Base-by-base conservation (phyloP, 805 yeast species). In the Saturnispora bothae region DNA sequence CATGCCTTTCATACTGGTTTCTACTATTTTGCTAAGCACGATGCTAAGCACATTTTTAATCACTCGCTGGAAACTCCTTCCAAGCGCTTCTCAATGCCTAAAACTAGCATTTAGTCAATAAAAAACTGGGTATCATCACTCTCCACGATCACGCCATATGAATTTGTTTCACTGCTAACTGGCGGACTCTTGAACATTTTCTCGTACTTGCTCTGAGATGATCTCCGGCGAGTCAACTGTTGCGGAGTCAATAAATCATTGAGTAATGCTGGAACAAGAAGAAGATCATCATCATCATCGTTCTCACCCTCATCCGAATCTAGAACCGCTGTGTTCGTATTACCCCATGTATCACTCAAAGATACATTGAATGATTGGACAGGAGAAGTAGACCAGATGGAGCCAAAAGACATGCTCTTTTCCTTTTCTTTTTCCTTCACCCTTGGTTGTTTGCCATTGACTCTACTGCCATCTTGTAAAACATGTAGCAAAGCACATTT, bases 401-500 rank as follows among this genome's bases (percentile, higher is more conserved):
- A 22, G 25, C 25, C 25, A 22, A 22, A 22, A 8, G 25, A 22
- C 10, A 7, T 10, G 10, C 10, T 10, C 7, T 10, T 10, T 8
- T 7, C 10, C 10, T 7, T 22, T 10, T 13, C 16, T 29, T 14
- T 7, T 29, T 14, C 9, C 20, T 29, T n/a, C 7, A 4, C 6
- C 25, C 25, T 20, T 26, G 44, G 18, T 34, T 44, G 14, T 25
- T 19, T 3, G 23, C 15, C 15, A 83, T 7, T 8, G 10, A 26
- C 79, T 31, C 83, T 65, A n/a, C 85, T 71, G 1, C 96, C 95
- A 51, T 88, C 94, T 0, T 95, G 94, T 29, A 83, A 61, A 41
- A 83, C 70, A 60, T 89, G 98, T 5, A 94, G 95, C 51, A 89
- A 71, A 1, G 96, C 97, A 64, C 98, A 89, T 52, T 86, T 88